These are phyloP conservation scores for Crithidia fasciculata DNA, from an alignment of 208 protist genomes.

Conservation along the genomic window DNA sequence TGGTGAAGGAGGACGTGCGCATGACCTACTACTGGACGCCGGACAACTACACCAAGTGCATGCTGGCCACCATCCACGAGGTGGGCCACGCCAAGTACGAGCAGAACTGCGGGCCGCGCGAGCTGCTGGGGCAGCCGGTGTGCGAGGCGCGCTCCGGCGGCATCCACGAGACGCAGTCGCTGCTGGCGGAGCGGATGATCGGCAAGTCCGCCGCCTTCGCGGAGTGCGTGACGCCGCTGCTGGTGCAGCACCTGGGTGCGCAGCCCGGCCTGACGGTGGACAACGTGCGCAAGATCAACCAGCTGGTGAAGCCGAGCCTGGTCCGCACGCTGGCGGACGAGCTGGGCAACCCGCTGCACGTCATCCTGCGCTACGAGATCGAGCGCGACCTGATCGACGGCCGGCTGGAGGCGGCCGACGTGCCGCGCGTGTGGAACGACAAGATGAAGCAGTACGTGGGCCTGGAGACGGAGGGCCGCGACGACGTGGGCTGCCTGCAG, in stretches of 20 bases:
- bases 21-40: constrained; percentile 73
- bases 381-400: constrained; percentile 80
- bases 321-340: constrained; percentile 87
- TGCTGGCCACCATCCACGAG: constrained; percentile 51
- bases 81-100: constrained; percentile 22
- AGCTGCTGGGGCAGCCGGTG: constrained; percentile 55
- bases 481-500: constrained; percentile 80
- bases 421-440: constrained; percentile 77
- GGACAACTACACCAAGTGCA: constrained; percentile 36
- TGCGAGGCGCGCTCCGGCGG: constrained; percentile 54
- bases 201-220: constrained; percentile 61
- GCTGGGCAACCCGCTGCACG: constrained; percentile 85
- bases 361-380: constrained; percentile 86
- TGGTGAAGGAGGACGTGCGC: constrained; percentile 62
- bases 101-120: constrained; percentile 50
- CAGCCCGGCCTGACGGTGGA: constrained; percentile 43
- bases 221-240: constrained; percentile 48
- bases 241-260: constrained; percentile 51
- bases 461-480: constrained; percentile 72
- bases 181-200: constrained; percentile 77
- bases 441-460: constrained; percentile 87
- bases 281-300: constrained; percentile 19
- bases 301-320: constrained; percentile 54
- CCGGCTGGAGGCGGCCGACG: constrained; percentile 60
- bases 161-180: constrained; percentile 84